Evolutionary conservation across 352 stramenopile genomes (phyloP).

Genomic region (Phytopythium aichiense): DNA sequence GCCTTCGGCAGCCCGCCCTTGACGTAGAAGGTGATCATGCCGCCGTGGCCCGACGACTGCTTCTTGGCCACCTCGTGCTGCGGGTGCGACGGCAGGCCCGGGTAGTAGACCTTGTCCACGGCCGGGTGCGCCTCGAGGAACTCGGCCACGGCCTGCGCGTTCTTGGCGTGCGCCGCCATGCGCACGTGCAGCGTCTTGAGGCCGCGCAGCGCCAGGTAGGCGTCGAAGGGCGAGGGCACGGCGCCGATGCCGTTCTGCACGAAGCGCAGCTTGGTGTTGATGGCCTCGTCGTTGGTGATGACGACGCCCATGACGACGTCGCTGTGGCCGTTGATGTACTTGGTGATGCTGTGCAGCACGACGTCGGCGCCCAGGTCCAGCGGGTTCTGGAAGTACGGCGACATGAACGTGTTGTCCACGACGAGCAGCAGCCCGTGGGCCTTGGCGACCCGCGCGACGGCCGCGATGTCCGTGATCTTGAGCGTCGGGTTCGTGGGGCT

Average conservation of each 20-base stretch:
- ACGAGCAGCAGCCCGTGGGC: conserved; percentile 86
- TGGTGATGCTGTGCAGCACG: conserved; percentile 93
- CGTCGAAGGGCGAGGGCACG: conserved; percentile 91
- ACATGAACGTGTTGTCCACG: conserved; percentile 95
- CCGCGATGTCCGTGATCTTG: conserved; percentile 93
- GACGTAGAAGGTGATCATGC: conserved; percentile 93
- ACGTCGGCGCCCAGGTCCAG: conserved; percentile 91
- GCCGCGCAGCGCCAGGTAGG: conserved; percentile 92
- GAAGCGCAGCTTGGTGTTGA: conserved; percentile 93
- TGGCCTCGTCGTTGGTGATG: conserved; percentile 89
- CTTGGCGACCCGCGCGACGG: conserved; percentile 88
- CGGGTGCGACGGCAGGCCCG: conserved; percentile 86
- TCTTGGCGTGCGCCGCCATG: conserved; percentile 94
- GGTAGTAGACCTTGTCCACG: conserved; percentile 93
- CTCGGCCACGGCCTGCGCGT: conserved; percentile 89
- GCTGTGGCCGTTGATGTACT: conserved; percentile 96
- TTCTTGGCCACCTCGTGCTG: conserved; percentile 87
- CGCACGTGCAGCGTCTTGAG: conserved; percentile 95
- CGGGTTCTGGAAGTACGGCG: conserved; percentile 91
- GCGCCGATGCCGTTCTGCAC: conserved; percentile 92
- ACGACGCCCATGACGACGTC: conserved; percentile 92
- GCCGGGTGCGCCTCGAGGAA: conserved; percentile 86
- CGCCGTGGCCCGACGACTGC: conserved; percentile 67
- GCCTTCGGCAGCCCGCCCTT: conserved; percentile 77
- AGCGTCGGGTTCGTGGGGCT: conserved; percentile 93